Percentiles rank a stretch among this genome's conserved stretches.
These are phyloP conservation scores for Pythium graminicola DNA, from an alignment of 352 stramenopile species.

Conservation along the genomic window DNA sequence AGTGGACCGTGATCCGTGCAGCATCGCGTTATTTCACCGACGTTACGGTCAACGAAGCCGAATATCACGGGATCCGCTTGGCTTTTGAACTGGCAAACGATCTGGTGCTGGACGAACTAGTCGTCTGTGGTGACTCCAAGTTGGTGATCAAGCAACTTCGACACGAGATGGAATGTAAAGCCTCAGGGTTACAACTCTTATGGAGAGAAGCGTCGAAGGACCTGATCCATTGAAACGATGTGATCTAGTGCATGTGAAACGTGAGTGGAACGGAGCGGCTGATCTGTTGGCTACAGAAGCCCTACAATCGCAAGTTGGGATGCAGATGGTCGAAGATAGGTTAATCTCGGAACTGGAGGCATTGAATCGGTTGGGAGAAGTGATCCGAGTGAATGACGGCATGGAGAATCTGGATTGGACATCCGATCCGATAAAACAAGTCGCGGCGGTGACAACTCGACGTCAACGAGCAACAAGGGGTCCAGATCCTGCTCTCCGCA, in stretches of 20 bases:
- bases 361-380: no score
- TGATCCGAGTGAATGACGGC: no score
- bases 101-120: neutral
- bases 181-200: slow-evolving; percentile 9
- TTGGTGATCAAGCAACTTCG: slow-evolving; percentile 17
- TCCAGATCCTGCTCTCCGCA: neutral
- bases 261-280: no score
- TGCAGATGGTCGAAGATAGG: no score
- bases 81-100: neutral
- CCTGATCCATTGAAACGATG: no score
- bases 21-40: slow-evolving; percentile 8
- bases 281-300: no score
- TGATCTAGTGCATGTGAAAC: no score
- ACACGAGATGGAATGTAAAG: slow-evolving; percentile 22
- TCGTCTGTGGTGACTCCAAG: slow-evolving; percentile 21
- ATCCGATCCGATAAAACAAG: no score
- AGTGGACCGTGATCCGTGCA: slow-evolving; percentile 1
- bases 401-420: no score
- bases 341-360: no score
- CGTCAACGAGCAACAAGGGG: neutral
- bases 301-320: no score
- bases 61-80: slow-evolving; percentile 10
- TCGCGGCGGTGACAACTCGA: neutral
- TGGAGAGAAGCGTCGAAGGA: slow-evolving; percentile 1
- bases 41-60: slow-evolving; percentile 21